Base-by-base conservation (phyloP, 352 stramenopile genomes). In the Aphanomyces euteiches region DNA sequence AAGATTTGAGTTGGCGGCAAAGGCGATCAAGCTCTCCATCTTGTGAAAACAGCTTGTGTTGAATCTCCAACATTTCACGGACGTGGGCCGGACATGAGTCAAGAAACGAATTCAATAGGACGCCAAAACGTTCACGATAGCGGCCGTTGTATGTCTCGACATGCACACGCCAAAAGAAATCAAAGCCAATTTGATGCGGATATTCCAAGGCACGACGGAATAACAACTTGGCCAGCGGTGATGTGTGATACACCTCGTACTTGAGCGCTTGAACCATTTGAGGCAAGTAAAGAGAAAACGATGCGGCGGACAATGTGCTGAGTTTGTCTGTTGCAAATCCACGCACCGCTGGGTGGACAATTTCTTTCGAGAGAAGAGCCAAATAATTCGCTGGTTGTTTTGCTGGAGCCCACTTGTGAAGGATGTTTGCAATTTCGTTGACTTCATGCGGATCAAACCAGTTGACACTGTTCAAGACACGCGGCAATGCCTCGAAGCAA, bases 241-340 rank as follows among this genome's bases (percentile, higher is more conserved):
- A 93, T 34, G 88, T 75, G 67, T 95, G 85, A 57, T 96, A 86
- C 72, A 89, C 90, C 72, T 96, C 89, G 43, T 91, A 95, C 75
- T 96, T 96, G 64, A 96, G 82, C 15, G 86, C 87, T 66, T 96
- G 89, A 12, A 96, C 87, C n/a, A 96, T 85, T 63, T 96, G 89
- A 0, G 87, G 88, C 36, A 96, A 78, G 66, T 94, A 94, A 47
- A 95, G 90, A 68, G 83, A 92, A 68, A 96, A 94, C 3, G 88
- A 90, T 4, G 85, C 90, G 61, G 95, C 89, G 12, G 83, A 78
- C 87, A 96, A 94, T 34, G 84, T 74, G 7, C 75, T 70, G 21
- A 96, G 77, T 66, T 93, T 91, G 45, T 78, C 59, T 0, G 93
- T 86, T 3, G 88, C 88, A 70, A 94, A 95, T 3, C 77, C 60